Base-by-base conservation (phyloP, 2,329 filamentous ascomycete species). In the Aspergillus costaricaensis region DNA sequence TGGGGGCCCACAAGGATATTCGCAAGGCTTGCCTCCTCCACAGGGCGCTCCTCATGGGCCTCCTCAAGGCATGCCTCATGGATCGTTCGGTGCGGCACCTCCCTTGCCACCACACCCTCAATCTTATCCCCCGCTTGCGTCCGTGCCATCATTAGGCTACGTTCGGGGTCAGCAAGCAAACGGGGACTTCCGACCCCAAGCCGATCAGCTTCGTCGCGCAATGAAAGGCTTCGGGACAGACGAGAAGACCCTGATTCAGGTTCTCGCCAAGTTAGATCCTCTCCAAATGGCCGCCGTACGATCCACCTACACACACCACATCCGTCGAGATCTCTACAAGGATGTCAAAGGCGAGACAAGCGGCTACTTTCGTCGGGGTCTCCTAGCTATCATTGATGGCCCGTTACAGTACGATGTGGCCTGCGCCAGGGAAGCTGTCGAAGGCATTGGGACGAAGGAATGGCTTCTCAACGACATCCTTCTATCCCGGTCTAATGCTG, bases 221-320 rank as follows among this genome's bases (percentile, higher is more conserved):
- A 96, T 97, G 92, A 96, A 96, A 76, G 92, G 92, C 0, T 91
- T 96, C 63, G 94, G 93, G 36, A 97, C 93, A 0, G 87, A 98
- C 70, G 93, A 97, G 75, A 89, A 87, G 69, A 76, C 84, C 0
- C 80, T 98, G 15, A 93, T 96, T 64, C 80, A 81, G 2, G 80
- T 88, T 3, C 80, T 98, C 8, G 80, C 89, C 2, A 85, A 83
- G 66, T 88, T 92, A 64, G 91, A 96, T 65, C 90, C 93, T 1
- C 80, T 92, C 4, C 91, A 96, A 73, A 84, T 95, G 63, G 85
- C 88, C 51, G 81, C 85, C 8, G 81, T 96, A 55, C 86, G 88
- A 59, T 74, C 82, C 7, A 83, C 89, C 2, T 98, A 90, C 79
- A 79, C 86, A 79, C 86, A 60, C 79, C 82, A 63, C 83, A 89